A percentile compares a stretch with the other conserved stretches of the same genome.
Conservation (phyloP, 2,329 filamentous ascomycete species). For the Phaeosphaeriaceae sp. region DNA sequence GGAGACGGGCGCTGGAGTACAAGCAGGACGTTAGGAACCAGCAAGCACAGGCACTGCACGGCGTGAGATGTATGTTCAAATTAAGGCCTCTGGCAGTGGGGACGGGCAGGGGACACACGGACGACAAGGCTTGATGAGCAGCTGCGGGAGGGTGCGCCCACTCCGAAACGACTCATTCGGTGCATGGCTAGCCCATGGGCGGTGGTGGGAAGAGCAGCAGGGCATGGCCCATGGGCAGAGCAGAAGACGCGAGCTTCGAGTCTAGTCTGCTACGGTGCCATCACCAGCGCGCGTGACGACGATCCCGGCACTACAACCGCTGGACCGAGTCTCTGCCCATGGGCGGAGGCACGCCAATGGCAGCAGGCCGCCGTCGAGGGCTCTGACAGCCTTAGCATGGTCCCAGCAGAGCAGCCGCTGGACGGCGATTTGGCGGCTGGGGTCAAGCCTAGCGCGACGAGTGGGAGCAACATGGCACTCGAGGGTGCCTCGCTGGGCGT, state of each 20-base stretch:
- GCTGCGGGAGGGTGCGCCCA: conserved; percentile 40
- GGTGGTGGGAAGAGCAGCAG: conserved; percentile 2
- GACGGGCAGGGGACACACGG: conserved; percentile 33
- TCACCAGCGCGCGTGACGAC: conserved; percentile 33
- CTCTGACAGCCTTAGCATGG: neutral
- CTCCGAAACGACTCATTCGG: conserved; percentile 38
- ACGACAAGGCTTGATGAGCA: conserved; percentile 39
- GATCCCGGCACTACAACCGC: conserved; percentile 28
- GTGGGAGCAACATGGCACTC: neutral
- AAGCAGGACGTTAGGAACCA: conserved; percentile 31
- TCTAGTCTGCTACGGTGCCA: neutral
- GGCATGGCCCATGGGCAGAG: conserved; percentile 2
- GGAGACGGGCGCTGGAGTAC: conserved; percentile 17
- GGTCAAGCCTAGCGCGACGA: neutral
- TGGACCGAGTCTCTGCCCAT: conserved; percentile 9
- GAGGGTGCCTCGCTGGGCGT: neutral
- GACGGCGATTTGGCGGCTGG: conserved; percentile 4
- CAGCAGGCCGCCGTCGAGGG: neutral
- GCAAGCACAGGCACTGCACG: conserved; percentile 33
- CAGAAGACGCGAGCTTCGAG: neutral
- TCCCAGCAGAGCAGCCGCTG: neutral
- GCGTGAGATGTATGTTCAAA: conserved; percentile 46
- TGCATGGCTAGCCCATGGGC: conserved; percentile 14
- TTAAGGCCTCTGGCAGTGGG: conserved; percentile 48
- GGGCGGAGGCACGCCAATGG: neutral